Evolutionary conservation across 192 early-diverging fungal species (phyloP).

Genomic region (Pilobolus umbonatus): DNA sequence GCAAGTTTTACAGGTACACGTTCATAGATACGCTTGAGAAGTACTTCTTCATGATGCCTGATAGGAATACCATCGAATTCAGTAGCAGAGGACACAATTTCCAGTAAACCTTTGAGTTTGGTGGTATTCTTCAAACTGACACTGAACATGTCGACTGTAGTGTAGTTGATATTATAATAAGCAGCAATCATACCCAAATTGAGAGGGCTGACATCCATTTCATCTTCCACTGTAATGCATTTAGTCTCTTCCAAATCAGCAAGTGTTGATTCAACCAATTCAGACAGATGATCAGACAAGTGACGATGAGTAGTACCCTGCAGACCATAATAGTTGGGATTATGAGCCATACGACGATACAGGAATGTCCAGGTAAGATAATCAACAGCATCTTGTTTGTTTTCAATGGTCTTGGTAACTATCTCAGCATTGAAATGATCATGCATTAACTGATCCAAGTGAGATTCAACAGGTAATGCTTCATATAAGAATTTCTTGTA

Average conservation of each 20-base stretch:
- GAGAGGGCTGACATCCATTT: slow-evolving; percentile 71
- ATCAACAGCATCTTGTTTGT: slow-evolving; percentile 98
- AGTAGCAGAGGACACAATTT: slow-evolving; percentile 88
- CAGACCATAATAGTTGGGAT: slow-evolving; percentile 96
- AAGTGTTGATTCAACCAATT: slow-evolving; percentile 89
- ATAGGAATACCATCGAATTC: slow-evolving; percentile 93
- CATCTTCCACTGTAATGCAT: slow-evolving; percentile 70
- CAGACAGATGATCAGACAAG: slow-evolving; percentile 89
- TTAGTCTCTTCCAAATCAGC: slow-evolving; percentile 83
- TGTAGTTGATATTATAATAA: slow-evolving; percentile 94
- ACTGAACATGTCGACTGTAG: slow-evolving; percentile 91
- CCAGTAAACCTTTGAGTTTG: slow-evolving; percentile 85
- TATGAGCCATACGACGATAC: slow-evolving; percentile 92
- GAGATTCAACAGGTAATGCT: slow-evolving; percentile 92
- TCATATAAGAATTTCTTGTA: slow-evolving; percentile 98
- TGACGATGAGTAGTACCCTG: slow-evolving; percentile 84
- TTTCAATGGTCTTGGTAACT: slow-evolving; percentile 90
- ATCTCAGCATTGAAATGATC: slow-evolving; percentile 98
- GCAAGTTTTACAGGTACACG: slow-evolving; percentile 72
- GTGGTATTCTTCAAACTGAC: slow-evolving; percentile 82
- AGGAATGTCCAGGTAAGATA: slow-evolving; percentile 99
- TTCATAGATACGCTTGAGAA: slow-evolving; percentile 78
- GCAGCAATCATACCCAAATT: slow-evolving; percentile 98
- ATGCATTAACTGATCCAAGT: slow-evolving; percentile 89
- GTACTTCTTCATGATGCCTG: slow-evolving; percentile 84